A percentile compares a stretch with the other conserved stretches of the same genome.
These are phyloP conservation scores for Microdochium trichocladiopsis DNA, from an alignment of 2,329 filamentous ascomycete genomes.

Conservation along the genomic window DNA sequence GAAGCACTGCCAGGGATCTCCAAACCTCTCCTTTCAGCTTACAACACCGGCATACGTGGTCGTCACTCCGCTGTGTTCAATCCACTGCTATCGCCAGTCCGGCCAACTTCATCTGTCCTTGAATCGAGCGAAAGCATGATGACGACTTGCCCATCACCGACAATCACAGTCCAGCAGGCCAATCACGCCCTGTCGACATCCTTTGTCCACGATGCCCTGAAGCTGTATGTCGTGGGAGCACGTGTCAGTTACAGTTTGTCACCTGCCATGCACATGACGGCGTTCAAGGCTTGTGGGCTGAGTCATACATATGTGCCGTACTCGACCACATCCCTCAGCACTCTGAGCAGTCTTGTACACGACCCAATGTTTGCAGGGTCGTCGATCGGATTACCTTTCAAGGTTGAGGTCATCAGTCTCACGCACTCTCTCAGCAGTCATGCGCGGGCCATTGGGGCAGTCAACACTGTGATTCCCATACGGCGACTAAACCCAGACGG, in stretches of 20 bases:
- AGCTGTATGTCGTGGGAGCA: constrained; percentile 68
- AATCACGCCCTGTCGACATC: constrained; percentile 60
- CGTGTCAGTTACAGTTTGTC: constrained; percentile 67
- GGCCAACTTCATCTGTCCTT: constrained; percentile 30
- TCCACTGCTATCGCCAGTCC: constrained; percentile 53
- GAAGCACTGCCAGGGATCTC: constrained; percentile 26
- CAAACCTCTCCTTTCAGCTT: constrained; percentile 47
- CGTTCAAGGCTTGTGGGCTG: constrained; percentile 60
- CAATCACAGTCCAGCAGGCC: constrained; percentile 54
- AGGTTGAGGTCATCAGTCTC: constrained; percentile 63
- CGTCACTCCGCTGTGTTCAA: constrained; percentile 62
- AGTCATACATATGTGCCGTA: constrained; percentile 60
- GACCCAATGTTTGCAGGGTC: constrained; percentile 65
- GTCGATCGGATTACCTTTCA: constrained; percentile 67
- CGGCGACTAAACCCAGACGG: constrained; percentile 51
- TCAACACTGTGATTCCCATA: constrained; percentile 70
- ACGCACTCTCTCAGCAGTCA: constrained; percentile 66
- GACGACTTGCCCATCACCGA: constrained; percentile 22
- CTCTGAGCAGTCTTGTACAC: constrained; percentile 56
- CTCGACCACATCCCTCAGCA: constrained; percentile 54
- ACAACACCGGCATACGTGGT: constrained; percentile 57
- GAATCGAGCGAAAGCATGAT: constrained; percentile 9
- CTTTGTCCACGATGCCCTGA: constrained; percentile 61
- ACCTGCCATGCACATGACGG: constrained; percentile 70
- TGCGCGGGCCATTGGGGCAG: constrained; percentile 66